phyloP scores from a whole-genome alignment of 2,329 filamentous ascomycete species.

The Exophiala xenobiotica region DNA sequence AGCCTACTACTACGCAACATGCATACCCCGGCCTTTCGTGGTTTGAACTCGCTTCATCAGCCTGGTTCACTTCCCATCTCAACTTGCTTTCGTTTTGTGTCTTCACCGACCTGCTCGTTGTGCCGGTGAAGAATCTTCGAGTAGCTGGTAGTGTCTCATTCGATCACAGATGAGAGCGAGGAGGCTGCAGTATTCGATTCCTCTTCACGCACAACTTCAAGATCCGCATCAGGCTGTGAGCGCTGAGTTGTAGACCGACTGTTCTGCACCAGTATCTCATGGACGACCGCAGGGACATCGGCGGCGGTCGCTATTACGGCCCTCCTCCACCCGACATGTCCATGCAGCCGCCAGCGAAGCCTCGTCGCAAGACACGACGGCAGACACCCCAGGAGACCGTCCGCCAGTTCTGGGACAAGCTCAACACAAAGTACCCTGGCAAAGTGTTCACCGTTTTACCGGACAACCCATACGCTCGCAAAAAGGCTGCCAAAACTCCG shows the following conservation, averaged over 20 bases:
- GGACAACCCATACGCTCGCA: conserved; percentile 63
- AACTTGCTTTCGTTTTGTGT: background rate
- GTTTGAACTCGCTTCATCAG: background rate
- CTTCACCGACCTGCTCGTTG: background rate
- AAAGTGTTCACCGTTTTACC: conserved; percentile 72
- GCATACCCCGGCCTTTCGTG: background rate
- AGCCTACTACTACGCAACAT: background rate
- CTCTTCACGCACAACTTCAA: background rate
- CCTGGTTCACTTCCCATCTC: background rate
- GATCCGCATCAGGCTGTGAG: background rate
- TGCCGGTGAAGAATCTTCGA: background rate
- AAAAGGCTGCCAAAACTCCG: conserved; percentile 57
- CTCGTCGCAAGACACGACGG: conserved; percentile 27
- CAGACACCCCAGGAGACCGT: conserved; percentile 63
- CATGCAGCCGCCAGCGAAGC: conserved; percentile 8
- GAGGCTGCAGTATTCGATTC: too few species aligned
- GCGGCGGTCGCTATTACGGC: conserved; percentile 12
- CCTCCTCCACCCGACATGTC: conserved; percentile 4
- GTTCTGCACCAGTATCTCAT: too few species aligned
- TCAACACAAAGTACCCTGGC: conserved; percentile 68
- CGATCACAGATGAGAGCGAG: too few species aligned
- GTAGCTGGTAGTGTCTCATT: background rate
- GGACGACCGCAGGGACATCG: conserved; percentile 19
- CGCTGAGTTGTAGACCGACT: too few species aligned
- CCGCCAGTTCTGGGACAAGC: conserved; percentile 71